A percentile compares a stretch with the other conserved stretches of the same genome.
Evolutionary conservation across 345 rosid species (phyloP).

Genomic region (Syzygium grande): DNA sequence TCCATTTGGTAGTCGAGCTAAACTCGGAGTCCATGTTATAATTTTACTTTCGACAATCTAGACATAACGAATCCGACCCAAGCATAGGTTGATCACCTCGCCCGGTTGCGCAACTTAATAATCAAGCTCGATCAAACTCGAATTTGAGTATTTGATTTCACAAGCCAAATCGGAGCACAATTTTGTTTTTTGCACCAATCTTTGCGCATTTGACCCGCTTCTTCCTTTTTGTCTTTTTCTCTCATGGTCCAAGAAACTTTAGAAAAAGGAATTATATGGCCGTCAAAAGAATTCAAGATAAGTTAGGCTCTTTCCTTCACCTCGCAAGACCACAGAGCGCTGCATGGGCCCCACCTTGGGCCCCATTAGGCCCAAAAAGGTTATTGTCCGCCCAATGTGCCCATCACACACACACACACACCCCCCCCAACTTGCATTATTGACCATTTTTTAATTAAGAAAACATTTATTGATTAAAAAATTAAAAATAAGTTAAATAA

Average conservation of each 20-base stretch:
- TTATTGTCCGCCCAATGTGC: neutral
- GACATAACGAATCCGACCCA: neutral
- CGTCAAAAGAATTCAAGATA: neutral
- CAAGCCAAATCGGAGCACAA: neutral
- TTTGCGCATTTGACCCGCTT: neutral
- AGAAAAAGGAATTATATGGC: neutral
- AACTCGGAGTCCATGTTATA: too few species aligned
- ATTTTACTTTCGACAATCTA: neutral
- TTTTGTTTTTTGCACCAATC: neutral
- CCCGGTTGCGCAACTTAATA: neutral
- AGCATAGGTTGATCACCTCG: neutral
- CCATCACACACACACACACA: neutral
- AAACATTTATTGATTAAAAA: neutral
- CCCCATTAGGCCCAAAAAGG: neutral
- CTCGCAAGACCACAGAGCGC: neutral
- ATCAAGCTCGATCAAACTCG: neutral
- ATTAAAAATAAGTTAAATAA: fast-evolving
- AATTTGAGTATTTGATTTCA: neutral
- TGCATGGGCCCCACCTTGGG: neutral
- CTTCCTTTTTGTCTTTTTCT: neutral
- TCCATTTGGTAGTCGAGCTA: too few species aligned
- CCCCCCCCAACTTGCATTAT: neutral
- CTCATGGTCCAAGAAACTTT: neutral
- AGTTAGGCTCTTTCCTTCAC: neutral
- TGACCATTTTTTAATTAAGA: neutral